phyloP scores from a whole-genome alignment of 2,329 filamentous ascomycete species.

The Xenoacremonium recifei region DNA sequence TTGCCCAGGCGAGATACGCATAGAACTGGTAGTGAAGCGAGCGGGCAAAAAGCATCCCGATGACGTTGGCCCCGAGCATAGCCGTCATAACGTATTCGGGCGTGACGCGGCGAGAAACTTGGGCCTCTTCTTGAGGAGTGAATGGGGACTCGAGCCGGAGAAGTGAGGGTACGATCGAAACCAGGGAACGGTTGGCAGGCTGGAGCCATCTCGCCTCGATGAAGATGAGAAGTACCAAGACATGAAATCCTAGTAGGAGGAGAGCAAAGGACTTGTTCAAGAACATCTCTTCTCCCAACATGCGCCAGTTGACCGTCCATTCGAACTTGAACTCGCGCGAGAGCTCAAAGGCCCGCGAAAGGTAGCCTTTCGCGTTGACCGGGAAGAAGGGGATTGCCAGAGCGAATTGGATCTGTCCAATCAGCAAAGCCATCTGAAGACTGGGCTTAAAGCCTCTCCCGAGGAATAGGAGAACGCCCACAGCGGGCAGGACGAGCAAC shows the following conservation, averaged over 20 bases:
- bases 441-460: slow-evolving; percentile 65
- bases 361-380: slow-evolving; percentile 66
- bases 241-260: slow-evolving; percentile 64
- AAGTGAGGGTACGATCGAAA: slow-evolving; percentile 49
- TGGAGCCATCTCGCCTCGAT: slow-evolving; percentile 68
- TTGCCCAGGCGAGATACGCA: slow-evolving; percentile 85
- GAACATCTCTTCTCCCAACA: slow-evolving; percentile 81
- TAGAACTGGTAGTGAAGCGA: slow-evolving; percentile 96
- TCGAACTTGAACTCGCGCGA: slow-evolving; percentile 90
- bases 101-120: slow-evolving; percentile 58
- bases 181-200: slow-evolving; percentile 59
- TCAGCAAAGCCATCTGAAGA: slow-evolving; percentile 67
- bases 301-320: slow-evolving; percentile 99
- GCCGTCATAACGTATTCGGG: slow-evolving; percentile 74
- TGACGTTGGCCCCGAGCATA: slow-evolving; percentile 71
- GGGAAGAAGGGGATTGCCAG: slow-evolving; percentile 67
- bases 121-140: slow-evolving; percentile 50
- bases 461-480: slow-evolving; percentile 74
- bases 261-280: slow-evolving; percentile 67
- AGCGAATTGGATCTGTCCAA: slow-evolving; percentile 74
- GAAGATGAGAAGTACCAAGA: slow-evolving; percentile 65
- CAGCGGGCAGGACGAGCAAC: slow-evolving; percentile 76
- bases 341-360: slow-evolving; percentile 84
- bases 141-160: slow-evolving; percentile 45
- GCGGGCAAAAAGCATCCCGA: slow-evolving; percentile 82